Conservation (phyloP, 441 rosid genomes). For the Adansonia gregorii region DNA sequence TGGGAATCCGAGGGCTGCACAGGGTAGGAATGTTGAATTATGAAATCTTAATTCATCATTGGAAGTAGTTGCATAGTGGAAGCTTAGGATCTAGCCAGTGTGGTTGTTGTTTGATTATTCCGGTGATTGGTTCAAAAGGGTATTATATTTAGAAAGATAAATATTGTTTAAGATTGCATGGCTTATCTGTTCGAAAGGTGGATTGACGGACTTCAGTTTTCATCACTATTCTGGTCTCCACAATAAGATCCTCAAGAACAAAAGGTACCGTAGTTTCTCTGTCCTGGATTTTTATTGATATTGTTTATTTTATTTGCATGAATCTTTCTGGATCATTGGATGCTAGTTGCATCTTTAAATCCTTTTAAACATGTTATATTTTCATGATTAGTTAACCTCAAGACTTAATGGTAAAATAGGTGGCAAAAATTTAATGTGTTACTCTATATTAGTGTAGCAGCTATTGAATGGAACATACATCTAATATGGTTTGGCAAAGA, state of each 20-base stretch:
- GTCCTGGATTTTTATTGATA: neutral
- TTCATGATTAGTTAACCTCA: neutral
- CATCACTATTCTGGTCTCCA: conserved; percentile 87
- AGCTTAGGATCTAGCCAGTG: conserved; percentile 18
- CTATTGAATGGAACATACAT: neutral
- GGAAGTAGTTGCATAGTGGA: conserved; percentile 38
- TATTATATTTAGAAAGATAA: conserved; percentile 18
- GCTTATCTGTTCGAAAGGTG: conserved; percentile 80
- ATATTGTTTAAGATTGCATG: conserved; percentile 38
- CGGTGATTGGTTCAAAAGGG: conserved; percentile 15
- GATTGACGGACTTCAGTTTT: conserved; percentile 89
- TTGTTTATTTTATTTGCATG: neutral
- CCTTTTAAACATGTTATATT: neutral
- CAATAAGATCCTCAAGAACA: conserved; percentile 76
- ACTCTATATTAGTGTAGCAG: neutral
- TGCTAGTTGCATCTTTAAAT: neutral
- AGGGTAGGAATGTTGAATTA: conserved; percentile 52
- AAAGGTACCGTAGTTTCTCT: conserved; percentile 50
- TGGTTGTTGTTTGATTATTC: conserved; percentile 7
- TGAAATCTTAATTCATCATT: conserved; percentile 59
- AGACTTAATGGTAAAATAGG: conserved; percentile 1
- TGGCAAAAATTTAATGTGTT: neutral
- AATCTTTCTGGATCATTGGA: conserved; percentile 1
- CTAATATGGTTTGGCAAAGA: neutral
- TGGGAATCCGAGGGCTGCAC: conserved; percentile 29